These are phyloP conservation scores for Achaetomiella virescens DNA, from an alignment of 495 filamentous ascomycete species.

Conservation along the genomic window DNA sequence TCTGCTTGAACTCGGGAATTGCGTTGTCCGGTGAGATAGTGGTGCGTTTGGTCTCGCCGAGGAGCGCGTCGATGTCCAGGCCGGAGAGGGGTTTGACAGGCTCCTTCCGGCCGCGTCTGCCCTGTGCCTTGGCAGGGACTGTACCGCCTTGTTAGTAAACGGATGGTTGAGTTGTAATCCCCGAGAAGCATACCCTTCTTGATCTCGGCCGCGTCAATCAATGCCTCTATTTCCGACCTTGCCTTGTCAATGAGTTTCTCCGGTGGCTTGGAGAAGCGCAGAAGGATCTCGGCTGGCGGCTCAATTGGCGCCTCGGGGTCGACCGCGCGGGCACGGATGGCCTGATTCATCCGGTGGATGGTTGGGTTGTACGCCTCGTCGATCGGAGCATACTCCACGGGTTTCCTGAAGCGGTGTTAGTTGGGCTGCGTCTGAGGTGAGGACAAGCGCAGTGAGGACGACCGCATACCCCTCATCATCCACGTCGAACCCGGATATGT, in stretches of 20 bases:
- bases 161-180: constrained; percentile 46
- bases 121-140: constrained; percentile 82
- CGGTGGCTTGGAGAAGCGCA: constrained; percentile 69
- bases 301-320: constrained; percentile 64
- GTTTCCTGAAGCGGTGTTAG: constrained; percentile 48
- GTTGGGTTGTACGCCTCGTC: constrained; percentile 87
- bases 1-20: constrained; percentile 88
- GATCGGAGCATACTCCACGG: constrained; percentile 64
- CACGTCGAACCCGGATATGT: constrained; percentile 55
- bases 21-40: constrained; percentile 74
- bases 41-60: constrained; percentile 45
- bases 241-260: constrained; percentile 53
- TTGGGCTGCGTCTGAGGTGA: background rate
- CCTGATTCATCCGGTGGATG: constrained; percentile 83
- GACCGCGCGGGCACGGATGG: constrained; percentile 73
- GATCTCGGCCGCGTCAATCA: constrained; percentile 67
- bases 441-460: background rate
- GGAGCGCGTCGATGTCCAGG: constrained; percentile 75
- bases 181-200: constrained; percentile 64
- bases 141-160: constrained; percentile 24
- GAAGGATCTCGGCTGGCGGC: constrained; percentile 59
- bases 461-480: constrained; percentile 63
- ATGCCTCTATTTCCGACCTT: constrained; percentile 51
- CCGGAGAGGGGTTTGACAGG: constrained; percentile 81
- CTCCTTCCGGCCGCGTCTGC: constrained; percentile 61